Conservation (phyloP, 352 stramenopile species). For the Phytophthora sojae region DNA sequence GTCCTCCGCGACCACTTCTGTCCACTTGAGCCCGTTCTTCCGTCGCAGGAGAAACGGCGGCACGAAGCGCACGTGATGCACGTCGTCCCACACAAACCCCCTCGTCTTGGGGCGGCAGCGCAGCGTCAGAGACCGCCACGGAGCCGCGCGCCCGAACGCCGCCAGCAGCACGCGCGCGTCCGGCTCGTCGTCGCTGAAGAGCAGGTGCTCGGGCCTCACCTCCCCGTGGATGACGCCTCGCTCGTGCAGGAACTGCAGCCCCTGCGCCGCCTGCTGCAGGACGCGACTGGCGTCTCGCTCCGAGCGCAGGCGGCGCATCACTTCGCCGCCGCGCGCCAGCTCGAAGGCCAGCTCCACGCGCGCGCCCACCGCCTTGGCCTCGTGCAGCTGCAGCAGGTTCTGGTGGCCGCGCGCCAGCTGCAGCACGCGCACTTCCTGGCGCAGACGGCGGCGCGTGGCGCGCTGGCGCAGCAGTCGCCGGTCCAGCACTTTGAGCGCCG, state of each 20-base stretch:
- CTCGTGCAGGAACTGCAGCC: conserved; percentile 67
- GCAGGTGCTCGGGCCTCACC: conserved; percentile 76
- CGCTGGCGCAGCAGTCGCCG: conserved; percentile 54
- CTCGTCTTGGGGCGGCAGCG: conserved; percentile 22
- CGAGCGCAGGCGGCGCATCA: conserved; percentile 57
- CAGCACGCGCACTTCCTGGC: conserved; percentile 74
- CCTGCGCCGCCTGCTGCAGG: conserved; percentile 49
- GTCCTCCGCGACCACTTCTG: conserved; percentile 11
- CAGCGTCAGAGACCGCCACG: conserved; percentile 49
- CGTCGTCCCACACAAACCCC: conserved; percentile 65
- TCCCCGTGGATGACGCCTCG: conserved; percentile 68
- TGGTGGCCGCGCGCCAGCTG: conserved; percentile 52
- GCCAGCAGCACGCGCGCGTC: conserved; percentile 69
- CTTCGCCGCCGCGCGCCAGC: conserved; percentile 68
- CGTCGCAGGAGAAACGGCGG: conserved; percentile 63
- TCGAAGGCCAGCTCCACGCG: conserved; percentile 84
- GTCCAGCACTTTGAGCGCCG: conserved; percentile 77
- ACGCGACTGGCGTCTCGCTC: conserved; percentile 69
- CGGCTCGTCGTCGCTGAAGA: conserved; percentile 73
- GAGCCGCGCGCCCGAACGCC: conserved; percentile 68
- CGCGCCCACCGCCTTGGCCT: conserved; percentile 51
- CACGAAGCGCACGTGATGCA: conserved; percentile 67
- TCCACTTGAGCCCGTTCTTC: conserved; percentile 9
- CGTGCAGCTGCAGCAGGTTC: conserved; percentile 76
- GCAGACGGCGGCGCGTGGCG: conserved; percentile 60